phyloP scores from a whole-genome alignment of 352 stramenopile species.

The Thraustochytrium sp. region DNA sequence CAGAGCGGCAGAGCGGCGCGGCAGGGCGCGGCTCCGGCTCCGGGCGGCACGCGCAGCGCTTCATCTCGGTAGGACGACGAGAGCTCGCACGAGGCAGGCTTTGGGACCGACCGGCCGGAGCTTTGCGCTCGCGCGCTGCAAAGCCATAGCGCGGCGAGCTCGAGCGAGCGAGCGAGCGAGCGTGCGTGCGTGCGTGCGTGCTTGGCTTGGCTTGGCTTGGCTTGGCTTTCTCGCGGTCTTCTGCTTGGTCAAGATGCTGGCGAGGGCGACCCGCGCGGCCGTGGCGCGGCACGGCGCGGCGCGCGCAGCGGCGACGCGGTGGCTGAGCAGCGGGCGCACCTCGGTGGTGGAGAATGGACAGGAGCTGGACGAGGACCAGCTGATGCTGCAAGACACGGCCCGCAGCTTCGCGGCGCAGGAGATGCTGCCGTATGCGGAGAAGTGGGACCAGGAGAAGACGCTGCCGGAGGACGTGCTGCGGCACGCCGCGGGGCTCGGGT shows the following conservation, averaged over 20 bases:
- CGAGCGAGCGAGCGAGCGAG: no score
- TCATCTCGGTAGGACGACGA: no score
- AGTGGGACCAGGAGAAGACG: conserved; percentile 53
- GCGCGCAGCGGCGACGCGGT: neutral
- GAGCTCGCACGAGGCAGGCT: no score
- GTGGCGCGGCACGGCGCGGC: neutral
- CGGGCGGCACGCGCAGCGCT: no score
- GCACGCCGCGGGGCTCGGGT: conserved; percentile 51
- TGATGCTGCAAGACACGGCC: conserved; percentile 49
- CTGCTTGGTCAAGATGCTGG: neutral
- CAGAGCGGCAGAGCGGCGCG: no score
- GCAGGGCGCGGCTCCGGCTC: no score
- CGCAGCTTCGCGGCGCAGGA: conserved; percentile 51
- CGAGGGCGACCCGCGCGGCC: neutral
- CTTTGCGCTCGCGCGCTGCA: no score
- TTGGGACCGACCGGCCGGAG: no score
- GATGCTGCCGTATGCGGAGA: conserved; percentile 45
- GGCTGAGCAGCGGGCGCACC: neutral
- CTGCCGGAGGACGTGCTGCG: conserved; percentile 52
- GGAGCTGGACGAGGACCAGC: conserved; percentile 50
- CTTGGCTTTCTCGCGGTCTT: no score
- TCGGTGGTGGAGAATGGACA: neutral
- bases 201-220: no score
- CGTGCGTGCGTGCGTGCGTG: no score
- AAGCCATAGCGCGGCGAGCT: no score